Base-by-base conservation (phyloP, 2,329 filamentous ascomycete genomes). In the Meredithiella fracta region DNA sequence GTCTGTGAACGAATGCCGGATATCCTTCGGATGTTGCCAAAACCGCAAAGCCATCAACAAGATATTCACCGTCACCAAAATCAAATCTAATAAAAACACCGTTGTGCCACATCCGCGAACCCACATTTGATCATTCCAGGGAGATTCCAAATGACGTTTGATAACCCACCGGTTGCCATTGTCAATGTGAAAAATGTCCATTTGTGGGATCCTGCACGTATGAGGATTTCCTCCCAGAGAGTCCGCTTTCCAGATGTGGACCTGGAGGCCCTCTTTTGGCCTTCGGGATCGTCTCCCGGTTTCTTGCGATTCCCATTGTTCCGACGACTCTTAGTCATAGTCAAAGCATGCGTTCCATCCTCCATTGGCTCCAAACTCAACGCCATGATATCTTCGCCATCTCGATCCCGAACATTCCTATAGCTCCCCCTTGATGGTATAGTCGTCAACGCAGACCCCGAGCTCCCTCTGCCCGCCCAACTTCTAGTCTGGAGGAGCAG, bases 11-110 rank as follows among this genome's bases (percentile, higher is more conserved):
- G 84, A 87, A 14, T 78, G 73, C 58, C 74, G 75, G 9, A 53
- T 23, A 22, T 53, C 51, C 38, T 44, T 44, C 6, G 34, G 51
- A 34, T 42, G 37, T 20, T 29, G 23, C 8, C n/a, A 42, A 66
- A 94, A 92, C 20, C 86, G 78, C 8, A 80, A 73, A 38, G 91
- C 78, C 62, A 87, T 73, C 51, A 73, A 64, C 64, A 79, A 80
- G 11, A 20, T n/a, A 61, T 88, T 83, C 52, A 72, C 66, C 11
- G 80, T 37, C 62, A 84, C 85, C 3, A 90, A 72, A 2, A 71
- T 64, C 22, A 85, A 66, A 61, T 85, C 85, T 53, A 83, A 67
- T 20, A 85, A 64, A 62, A 82, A 82, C 60, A 85, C 75, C 26
- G 78, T 69, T 5, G 77, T 64, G 3, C 80, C 82, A 54, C 85